Conservation (phyloP, 768 basidiomycete genomes). For the Mycena crocata region DNA sequence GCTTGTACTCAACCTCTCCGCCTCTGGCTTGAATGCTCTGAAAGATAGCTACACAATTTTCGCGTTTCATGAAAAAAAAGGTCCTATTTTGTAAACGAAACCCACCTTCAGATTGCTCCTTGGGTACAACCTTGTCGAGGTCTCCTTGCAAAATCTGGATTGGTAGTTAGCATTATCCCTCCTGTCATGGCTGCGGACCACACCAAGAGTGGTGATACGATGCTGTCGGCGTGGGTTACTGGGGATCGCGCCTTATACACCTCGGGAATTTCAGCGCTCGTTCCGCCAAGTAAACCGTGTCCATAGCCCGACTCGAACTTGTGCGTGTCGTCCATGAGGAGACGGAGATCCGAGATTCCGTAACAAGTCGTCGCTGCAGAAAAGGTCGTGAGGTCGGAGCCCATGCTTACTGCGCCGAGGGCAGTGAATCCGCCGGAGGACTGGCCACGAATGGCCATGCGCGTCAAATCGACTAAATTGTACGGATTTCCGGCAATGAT, state of each 20-base stretch:
- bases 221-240: slow-evolving; percentile 57
- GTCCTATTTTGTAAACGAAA: not conserved
- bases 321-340: slow-evolving; percentile 65
- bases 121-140: slow-evolving; percentile 46
- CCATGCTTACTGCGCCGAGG: slow-evolving; percentile 60
- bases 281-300: slow-evolving; percentile 64
- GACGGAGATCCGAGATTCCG: slow-evolving; percentile 72
- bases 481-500: slow-evolving; percentile 51
- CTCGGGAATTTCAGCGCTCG: slow-evolving; percentile 57
- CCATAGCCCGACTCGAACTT: slow-evolving; percentile 64
- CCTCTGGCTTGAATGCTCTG: slow-evolving; percentile 52
- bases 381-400: slow-evolving; percentile 59
- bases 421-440: slow-evolving; percentile 82
- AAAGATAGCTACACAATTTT: slow-evolving; percentile 50
- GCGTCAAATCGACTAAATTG: slow-evolving; percentile 70
- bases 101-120: slow-evolving; percentile 35
- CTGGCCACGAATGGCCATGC: slow-evolving; percentile 76
- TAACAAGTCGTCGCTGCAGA: slow-evolving; percentile 73
- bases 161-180: not conserved
- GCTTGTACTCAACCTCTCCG: slow-evolving; percentile 56
- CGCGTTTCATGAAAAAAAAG: slow-evolving; percentile 58
- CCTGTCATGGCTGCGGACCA: slow-evolving; percentile 26
- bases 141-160: slow-evolving; percentile 66
- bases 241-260: slow-evolving; percentile 62
- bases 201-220: slow-evolving; percentile 64